phyloP scores from a whole-genome alignment of 768 basidiomycete species.

The Hypholoma fasciculare region DNA sequence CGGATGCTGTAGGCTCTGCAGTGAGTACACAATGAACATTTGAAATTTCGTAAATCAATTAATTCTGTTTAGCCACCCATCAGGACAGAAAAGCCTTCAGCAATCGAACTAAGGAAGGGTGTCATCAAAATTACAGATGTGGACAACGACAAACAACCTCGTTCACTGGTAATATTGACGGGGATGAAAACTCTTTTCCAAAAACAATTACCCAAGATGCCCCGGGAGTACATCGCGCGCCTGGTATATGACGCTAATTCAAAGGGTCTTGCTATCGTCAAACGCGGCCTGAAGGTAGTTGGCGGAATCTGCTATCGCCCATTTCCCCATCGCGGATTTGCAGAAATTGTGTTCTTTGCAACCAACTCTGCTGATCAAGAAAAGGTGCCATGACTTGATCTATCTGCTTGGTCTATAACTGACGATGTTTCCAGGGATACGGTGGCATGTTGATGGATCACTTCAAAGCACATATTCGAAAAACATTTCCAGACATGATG shows the following conservation, averaged over 20 bases:
- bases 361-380: slow-evolving; percentile 96
- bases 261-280: slow-evolving; percentile 91
- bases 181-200: slow-evolving; percentile 98
- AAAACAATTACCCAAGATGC: slow-evolving; percentile 98
- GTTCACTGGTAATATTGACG: slow-evolving; percentile 83
- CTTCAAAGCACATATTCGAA: slow-evolving; percentile 90
- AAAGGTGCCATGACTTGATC: slow-evolving; percentile 58
- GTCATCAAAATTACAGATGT: slow-evolving; percentile 85
- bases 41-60: slow-evolving; percentile 5
- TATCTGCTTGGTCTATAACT: not conserved
- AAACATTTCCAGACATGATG: slow-evolving; percentile 83
- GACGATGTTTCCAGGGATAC: slow-evolving; percentile 67
- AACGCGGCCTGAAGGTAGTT: slow-evolving; percentile 92
- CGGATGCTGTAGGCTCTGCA: slow-evolving; percentile 57
- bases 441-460: slow-evolving; percentile 99
- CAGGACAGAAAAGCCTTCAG: slow-evolving; percentile 76
- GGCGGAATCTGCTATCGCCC: slow-evolving; percentile 98
- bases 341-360: slow-evolving; percentile 98
- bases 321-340: slow-evolving; percentile 92
- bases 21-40: slow-evolving; percentile 41
- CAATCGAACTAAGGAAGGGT: slow-evolving; percentile 76
- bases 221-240: slow-evolving; percentile 95
- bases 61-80: slow-evolving; percentile 41
- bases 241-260: slow-evolving; percentile 93
- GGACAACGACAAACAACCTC: slow-evolving; percentile 75